Evolutionary conservation across 2,329 filamentous ascomycete species (phyloP), one percentile per base, ranked within the genome.

Genomic region (Alternaria gansuensis): DNA sequence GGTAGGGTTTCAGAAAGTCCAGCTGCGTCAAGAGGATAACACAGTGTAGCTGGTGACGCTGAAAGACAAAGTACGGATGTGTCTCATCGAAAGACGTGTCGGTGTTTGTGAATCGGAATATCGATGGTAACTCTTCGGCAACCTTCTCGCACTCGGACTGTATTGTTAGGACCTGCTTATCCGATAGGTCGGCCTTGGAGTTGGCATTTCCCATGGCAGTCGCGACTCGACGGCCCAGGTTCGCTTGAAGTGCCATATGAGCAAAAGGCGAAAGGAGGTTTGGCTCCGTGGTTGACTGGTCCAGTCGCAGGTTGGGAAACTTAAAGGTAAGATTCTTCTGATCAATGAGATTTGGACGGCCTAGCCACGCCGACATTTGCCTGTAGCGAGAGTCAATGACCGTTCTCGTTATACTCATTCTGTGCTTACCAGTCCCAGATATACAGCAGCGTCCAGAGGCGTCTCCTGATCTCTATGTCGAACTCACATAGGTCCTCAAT

Each of bases 371-470:
- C 2, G 78, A 77, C 72, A 83, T 82, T 71, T 77, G 75, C 76
- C 76, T 68, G 13, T 5, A 24, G 5, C 3, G 2, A 26, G 10
- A 23, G 23, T 56, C 26, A 59, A 14, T 17, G 36, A 28, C 24
- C 29, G 13, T 5, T 13, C 13, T 7, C 9, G 1, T 2, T 6
- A 9, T 44, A 6, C 41, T 2, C 2, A 7, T 0, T 34, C 23
- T 34, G 3, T 29, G 65, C 72, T 66, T 71, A 82, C 81, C 81
- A 82, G 51, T 83, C 82, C 81, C 81, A 84, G 36, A 78, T 63
- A 59, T 80, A 82, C 11, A 83, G 63, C 24, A 83, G 68, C 37
- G 77, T 77, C 82, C 81, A 83, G 4, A 82, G 55, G 4, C 81
- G 77, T 56, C 80, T 74, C 55, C 81, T 74, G 67, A 83, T 82